A percentile compares a stretch with the other conserved stretches of the same genome.
These are phyloP conservation scores for Galerina sulciceps DNA, from an alignment of 768 basidiomycete genomes.

Conservation along the genomic window DNA sequence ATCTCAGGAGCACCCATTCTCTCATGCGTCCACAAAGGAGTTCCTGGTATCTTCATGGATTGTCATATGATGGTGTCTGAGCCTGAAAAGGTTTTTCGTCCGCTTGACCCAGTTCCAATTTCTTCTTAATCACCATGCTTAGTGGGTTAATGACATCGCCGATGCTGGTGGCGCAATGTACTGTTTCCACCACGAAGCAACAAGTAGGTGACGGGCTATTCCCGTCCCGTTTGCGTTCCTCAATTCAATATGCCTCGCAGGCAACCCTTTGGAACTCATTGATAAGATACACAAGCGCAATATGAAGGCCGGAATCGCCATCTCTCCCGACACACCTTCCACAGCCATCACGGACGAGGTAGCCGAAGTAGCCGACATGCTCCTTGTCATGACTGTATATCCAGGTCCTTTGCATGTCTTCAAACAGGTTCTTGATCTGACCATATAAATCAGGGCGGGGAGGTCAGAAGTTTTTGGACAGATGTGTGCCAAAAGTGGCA, in stretches of 20 bases:
- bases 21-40: constrained; percentile 79
- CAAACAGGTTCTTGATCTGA: not conserved
- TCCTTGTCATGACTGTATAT: constrained; percentile 98
- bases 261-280: constrained; percentile 78
- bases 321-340: constrained; percentile 94
- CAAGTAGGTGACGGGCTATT: constrained; percentile 53
- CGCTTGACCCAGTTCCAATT: not conserved
- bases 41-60: constrained; percentile 98
- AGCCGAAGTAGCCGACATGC: constrained; percentile 86
- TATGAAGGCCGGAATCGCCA: constrained; percentile 96
- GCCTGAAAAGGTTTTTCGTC: constrained; percentile 73
- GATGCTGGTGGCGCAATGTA: constrained; percentile 94
- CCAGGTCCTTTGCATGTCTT: constrained; percentile 59
- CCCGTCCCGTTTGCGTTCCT: not conserved
- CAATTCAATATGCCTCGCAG: constrained; percentile 31
- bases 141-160: constrained; percentile 98
- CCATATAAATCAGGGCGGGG: constrained; percentile 65
- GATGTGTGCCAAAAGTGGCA: constrained; percentile 90
- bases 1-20: constrained; percentile 83
- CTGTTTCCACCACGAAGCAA: constrained; percentile 96
- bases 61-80: constrained; percentile 99
- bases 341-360: constrained; percentile 86
- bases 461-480: constrained; percentile 94
- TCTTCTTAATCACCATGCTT: constrained; percentile 2
- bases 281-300: constrained; percentile 75